Evolutionary conservation across 441 rosid genomes (phyloP), one percentile per base, ranked within the genome.

Genomic region (Jatropha multifida): DNA sequence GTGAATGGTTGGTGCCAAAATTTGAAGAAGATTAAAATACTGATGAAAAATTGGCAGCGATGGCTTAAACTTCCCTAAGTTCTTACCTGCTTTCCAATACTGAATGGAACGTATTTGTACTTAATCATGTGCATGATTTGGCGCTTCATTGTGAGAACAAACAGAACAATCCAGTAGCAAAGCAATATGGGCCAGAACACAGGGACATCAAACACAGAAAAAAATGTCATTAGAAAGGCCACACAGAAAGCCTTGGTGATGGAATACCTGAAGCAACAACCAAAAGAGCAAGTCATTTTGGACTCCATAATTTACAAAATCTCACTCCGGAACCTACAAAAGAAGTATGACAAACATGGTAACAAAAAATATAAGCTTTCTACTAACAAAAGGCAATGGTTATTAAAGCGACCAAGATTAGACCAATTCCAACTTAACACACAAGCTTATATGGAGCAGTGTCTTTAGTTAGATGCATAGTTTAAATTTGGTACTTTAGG

Each of bases 151-250:
- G 92, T 87, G 58, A 92, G 88, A 71, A 88, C 82, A 86, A 88
- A 90, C 59, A 90, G 88, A 82, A 85, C 90, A 62, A 90, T 69
- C 95, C 91, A 87, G 15, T 88, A 90, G 77, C 75, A 88, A 40
- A 90, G 88, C 59, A 92, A 73, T 79, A 90, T 87, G 12, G 93
- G 95, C 97, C 97, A 89, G 78, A 92, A 90, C 51, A 86, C 88
- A 26, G 93, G 94, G 27, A 92, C 88, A 68, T 90, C 94, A 69
- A 92, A 86, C 56, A 89, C 64, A 18, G 91, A 85, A 75, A 90
- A 86, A 81, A 89, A 90, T 55, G 95, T 90, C 93, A 92, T 87
- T 32, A 85, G 60, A 70, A 89, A 87, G n/a, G 92, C 93, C 27
- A 90, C 80, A 75, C 84, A 81, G 76, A 87, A 82, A 6, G 97